Conservation (phyloP, 2,329 filamentous ascomycete genomes). For the Colletotrichum melonis region DNA sequence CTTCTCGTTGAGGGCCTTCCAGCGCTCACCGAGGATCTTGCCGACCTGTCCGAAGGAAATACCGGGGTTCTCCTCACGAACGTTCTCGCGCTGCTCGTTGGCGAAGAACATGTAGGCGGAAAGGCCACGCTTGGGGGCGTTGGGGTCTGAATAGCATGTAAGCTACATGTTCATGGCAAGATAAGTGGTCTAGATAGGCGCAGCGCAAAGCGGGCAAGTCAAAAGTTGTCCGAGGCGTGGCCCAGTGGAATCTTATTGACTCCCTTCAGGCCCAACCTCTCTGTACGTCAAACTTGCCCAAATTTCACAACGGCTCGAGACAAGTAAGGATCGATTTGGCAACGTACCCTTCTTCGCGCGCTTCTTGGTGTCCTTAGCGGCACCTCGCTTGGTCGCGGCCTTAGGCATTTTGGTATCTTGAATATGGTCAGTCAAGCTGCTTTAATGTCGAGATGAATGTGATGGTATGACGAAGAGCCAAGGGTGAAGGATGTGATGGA, state of each 20-base stretch:
- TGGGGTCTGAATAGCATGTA: constrained; percentile 75
- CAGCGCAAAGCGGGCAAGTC: neutral
- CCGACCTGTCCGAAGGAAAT: constrained; percentile 98
- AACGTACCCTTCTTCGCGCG: constrained; percentile 71
- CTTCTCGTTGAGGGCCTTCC: constrained; percentile 96
- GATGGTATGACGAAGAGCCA: neutral
- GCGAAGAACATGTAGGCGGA: constrained; percentile 99
- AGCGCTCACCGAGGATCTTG: constrained; percentile 97
- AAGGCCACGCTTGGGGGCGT: constrained; percentile 98
- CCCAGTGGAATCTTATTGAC: neutral
- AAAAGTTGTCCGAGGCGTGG: neutral
- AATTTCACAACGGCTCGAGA: neutral
- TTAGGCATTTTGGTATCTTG: constrained; percentile 66
- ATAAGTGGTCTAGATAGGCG: neutral
- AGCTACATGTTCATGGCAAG: neutral
- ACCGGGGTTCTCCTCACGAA: constrained; percentile 97
- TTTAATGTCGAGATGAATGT: constrained; percentile 6
- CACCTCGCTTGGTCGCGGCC: constrained; percentile 65
- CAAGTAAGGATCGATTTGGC: neutral
- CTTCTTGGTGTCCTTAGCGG: constrained; percentile 65
- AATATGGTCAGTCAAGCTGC: constrained; percentile 40
- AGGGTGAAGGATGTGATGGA: neutral
- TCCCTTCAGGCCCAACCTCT: too few relatives aligned
- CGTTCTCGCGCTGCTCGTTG: constrained; percentile 98
- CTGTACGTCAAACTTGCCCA: neutral